phyloP scores from a whole-genome alignment of 2,329 filamentous ascomycete species.

The Colletotrichum graminicola region DNA sequence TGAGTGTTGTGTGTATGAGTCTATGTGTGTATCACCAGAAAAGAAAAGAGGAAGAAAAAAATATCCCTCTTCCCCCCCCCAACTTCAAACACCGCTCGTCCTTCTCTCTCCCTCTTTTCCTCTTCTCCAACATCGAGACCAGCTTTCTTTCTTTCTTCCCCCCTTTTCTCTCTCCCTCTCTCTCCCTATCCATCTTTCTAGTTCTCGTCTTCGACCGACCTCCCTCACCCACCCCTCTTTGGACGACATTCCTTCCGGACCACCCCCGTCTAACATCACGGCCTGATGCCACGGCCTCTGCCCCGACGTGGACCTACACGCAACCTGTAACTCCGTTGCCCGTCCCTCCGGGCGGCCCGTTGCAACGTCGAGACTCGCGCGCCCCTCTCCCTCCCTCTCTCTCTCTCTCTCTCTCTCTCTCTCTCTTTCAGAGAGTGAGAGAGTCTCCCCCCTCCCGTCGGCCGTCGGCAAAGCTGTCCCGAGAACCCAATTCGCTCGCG shows the following conservation, averaged over 20 bases:
- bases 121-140: constrained; percentile 4
- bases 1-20: too few species aligned
- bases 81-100: constrained; percentile 13
- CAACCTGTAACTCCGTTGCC: not conserved
- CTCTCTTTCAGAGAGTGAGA: too few species aligned
- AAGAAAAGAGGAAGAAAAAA: not conserved
- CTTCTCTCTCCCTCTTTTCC: constrained; percentile 5
- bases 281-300: not conserved
- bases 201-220: not conserved
- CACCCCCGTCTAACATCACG: not conserved
- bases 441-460: too few species aligned
- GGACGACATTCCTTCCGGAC: constrained; percentile 9
- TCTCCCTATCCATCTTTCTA: not conserved
- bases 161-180: too few species aligned
- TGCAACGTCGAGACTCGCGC: not conserved
- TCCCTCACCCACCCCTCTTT: not conserved
- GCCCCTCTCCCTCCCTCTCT: too few species aligned
- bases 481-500: constrained; percentile 25
- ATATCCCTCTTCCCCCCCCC: not conserved
- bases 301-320: too few species aligned
- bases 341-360: not conserved
- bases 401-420: too few species aligned
- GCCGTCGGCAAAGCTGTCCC: constrained; percentile 1
- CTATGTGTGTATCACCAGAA: constrained; percentile 40
- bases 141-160: not conserved